These are phyloP conservation scores for Stereocaulon alpinum DNA, from an alignment of 495 filamentous ascomycete genomes.

Conservation along the genomic window DNA sequence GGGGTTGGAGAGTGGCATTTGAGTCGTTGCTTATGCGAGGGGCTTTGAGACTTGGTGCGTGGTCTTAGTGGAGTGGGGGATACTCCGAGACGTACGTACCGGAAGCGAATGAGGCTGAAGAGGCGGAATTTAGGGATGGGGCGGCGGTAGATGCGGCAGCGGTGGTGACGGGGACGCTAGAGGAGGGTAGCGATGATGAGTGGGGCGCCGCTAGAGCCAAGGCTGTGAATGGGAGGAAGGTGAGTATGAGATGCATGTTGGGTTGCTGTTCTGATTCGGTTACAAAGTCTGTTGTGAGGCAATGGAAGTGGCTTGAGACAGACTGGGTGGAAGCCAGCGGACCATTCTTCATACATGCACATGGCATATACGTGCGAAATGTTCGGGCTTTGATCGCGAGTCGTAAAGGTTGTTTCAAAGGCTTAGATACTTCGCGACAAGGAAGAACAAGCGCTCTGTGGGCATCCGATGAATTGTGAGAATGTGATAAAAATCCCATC, in stretches of 20 bases:
- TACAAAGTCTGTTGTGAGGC: background rate
- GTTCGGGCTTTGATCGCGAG: background rate
- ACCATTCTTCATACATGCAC: too few relatives aligned
- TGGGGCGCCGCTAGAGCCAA: background rate
- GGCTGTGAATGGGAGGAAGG: background rate
- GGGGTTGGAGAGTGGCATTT: too few relatives aligned
- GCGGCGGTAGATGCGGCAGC: too few relatives aligned
- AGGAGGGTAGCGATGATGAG: background rate
- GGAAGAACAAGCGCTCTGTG: background rate
- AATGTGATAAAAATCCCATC: background rate
- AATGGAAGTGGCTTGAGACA: background rate
- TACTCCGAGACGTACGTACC: too few relatives aligned
- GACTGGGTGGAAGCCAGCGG: background rate
- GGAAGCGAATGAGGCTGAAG: too few relatives aligned
- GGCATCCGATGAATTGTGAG: background rate
- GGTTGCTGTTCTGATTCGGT: background rate
- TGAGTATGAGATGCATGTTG: background rate
- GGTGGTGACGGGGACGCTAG: too few relatives aligned
- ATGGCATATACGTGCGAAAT: background rate
- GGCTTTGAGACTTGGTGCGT: too few relatives aligned
- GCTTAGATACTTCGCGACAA: background rate
- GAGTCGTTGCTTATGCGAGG: too few relatives aligned
- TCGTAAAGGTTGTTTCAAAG: background rate
- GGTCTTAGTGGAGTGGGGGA: too few relatives aligned
- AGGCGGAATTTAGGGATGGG: too few relatives aligned